A percentile compares a stretch with the other conserved stretches of the same genome.
phyloP scores from a whole-genome alignment of 805 yeast genomes.

The Candida coquimbonensis region DNA sequence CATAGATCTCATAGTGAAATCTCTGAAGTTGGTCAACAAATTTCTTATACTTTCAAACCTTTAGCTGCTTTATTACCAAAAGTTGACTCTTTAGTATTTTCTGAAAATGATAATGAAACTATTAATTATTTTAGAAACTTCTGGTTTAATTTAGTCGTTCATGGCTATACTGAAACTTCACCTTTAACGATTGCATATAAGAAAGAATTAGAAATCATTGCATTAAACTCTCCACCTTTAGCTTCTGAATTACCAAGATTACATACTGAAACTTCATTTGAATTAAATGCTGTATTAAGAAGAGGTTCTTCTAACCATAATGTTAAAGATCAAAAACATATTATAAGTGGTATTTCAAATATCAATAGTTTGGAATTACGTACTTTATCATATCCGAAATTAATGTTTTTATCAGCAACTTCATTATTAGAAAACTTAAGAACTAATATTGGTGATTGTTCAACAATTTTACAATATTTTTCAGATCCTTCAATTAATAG shows the following conservation, averaged over 20 bases:
- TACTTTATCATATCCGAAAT: slow-evolving; percentile 60
- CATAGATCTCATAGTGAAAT: slow-evolving; percentile 75
- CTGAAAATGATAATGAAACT: slow-evolving; percentile 38
- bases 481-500: slow-evolving; percentile 79
- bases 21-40: slow-evolving; percentile 62
- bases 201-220: slow-evolving; percentile 56
- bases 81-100: slow-evolving; percentile 33
- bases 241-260: slow-evolving; percentile 77
- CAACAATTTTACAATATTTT: slow-evolving; percentile 68
- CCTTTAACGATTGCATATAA: slow-evolving; percentile 41
- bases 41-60: slow-evolving; percentile 57
- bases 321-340: slow-evolving; percentile 65
- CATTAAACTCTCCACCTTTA: slow-evolving; percentile 80
- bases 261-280: slow-evolving; percentile 86
- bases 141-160: slow-evolving; percentile 92
- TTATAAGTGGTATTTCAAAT: slow-evolving; percentile 32
- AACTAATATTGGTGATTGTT: slow-evolving; percentile 73
- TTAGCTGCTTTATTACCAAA: slow-evolving; percentile 69
- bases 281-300: slow-evolving; percentile 82
- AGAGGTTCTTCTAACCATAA: slow-evolving; percentile 83
- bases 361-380: slow-evolving; percentile 45
- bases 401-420: slow-evolving; percentile 84
- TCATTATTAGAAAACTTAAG: slow-evolving; percentile 73
- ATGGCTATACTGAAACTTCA: slow-evolving; percentile 71
- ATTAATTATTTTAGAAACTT: slow-evolving; percentile 69